Evolutionary conservation across 805 yeast species (phyloP), one percentile per base, ranked within the genome.

Genomic region (Lipomyces yamadae): DNA sequence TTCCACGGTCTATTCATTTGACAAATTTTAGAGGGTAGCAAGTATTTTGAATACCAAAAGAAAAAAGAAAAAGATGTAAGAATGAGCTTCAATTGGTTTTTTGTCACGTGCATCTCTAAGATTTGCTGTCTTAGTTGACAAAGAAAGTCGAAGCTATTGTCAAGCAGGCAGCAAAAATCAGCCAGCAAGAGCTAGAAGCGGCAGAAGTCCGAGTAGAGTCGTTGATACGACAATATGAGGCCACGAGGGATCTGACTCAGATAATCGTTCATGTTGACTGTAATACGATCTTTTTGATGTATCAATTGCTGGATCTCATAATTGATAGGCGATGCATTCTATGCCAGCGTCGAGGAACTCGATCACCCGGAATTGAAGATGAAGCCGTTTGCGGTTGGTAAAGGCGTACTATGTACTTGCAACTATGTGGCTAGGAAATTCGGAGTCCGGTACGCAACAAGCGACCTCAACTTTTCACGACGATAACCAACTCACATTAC

Each of bases 291-390:
- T 42, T 4, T 42, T 42, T 42, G 15, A 24, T 24, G 13, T 42
- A 4, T 55, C 33, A 30, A 61, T 53, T 18, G 15, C 32, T 33
- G 18, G 52, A 13, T 24, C 29, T 24, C 15, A 39, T 18, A 6
- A 32, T 10, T 7, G n/a, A 37, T 58, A 68, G 69, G 69, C 76
- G 99, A 95, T 76, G 92, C 97, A 69, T 95, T 95, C 74, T 95
- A 94, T 78, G 98, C 94, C 3, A 83, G 96, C 0, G 98, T 90
- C 0, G 91, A 97, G 0, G 85, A 91, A 6, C 78, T 88, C 63
- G 82, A 80, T 29, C 79, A 81, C 57, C 88, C 89, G 0, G 81
- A 85, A 2, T 74, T 89, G 32, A 85, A 86, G 68, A 81, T 84
- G 71, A 77, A 88, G 82, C 80, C 89, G 74, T 77, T 94, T 79